These are phyloP conservation scores for Wilcoxina mikolae DNA, from an alignment of 495 filamentous ascomycete genomes.

Conservation along the genomic window DNA sequence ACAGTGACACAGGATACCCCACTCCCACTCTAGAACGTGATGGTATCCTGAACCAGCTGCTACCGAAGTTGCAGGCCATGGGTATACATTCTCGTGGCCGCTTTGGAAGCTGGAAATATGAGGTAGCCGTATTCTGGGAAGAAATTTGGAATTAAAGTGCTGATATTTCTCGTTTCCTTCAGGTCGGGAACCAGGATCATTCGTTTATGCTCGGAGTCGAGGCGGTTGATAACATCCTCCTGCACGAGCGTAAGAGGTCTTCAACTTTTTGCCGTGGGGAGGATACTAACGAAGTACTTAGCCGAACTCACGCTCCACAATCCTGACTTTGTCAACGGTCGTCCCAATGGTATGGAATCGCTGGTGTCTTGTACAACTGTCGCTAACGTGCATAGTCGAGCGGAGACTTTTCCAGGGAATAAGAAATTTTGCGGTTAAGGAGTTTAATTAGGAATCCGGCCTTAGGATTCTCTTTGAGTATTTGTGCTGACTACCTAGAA, in stretches of 20 bases:
- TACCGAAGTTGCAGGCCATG: slow-evolving; percentile 77
- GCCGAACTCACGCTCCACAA: slow-evolving; percentile 97
- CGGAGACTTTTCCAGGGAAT: slow-evolving; percentile 35
- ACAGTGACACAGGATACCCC: slow-evolving; percentile 53
- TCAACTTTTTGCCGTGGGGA: not conserved
- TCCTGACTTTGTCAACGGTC: slow-evolving; percentile 92
- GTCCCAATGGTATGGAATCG: slow-evolving; percentile 43
- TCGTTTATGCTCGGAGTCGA: slow-evolving; percentile 98
- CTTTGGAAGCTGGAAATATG: slow-evolving; percentile 97
- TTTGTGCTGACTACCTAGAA: too few relatives aligned
- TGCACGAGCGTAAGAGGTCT: slow-evolving; percentile 46
- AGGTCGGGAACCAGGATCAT: slow-evolving; percentile 83
- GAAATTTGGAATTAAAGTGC: not conserved
- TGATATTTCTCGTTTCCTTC: not conserved
- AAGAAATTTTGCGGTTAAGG: slow-evolving; percentile 5
- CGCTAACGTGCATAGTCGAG: slow-evolving; percentile 32
- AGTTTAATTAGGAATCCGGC: too few relatives aligned
- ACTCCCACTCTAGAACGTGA: slow-evolving; percentile 92
- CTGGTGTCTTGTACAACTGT: slow-evolving; percentile 30
- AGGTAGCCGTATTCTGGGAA: slow-evolving; percentile 39
- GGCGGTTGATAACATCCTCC: slow-evolving; percentile 87
- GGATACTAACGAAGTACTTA: not conserved
- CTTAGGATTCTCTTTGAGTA: too few relatives aligned
- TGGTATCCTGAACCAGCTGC: slow-evolving; percentile 77
- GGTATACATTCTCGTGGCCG: slow-evolving; percentile 92